Base-by-base conservation (phyloP, 768 basidiomycete genomes). In the Boletus edulis region DNA sequence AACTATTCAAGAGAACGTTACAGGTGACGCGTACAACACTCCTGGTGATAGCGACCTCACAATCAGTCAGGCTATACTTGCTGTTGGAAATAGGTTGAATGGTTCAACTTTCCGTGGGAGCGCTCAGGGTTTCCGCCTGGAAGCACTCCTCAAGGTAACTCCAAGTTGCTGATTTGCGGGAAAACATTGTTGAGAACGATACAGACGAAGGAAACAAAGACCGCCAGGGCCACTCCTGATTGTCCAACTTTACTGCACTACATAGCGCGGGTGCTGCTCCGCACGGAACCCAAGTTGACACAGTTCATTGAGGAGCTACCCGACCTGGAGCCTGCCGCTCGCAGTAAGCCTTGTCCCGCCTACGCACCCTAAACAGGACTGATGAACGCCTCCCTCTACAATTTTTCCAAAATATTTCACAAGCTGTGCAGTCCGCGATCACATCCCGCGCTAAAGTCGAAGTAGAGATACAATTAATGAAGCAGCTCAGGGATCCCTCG, bases 161-260 rank as follows among this genome's bases (percentile, higher is more conserved):
- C 17, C 17, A 3, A 29, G 18, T 22, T 11, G 11, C 31, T 38
- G 13, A 15, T 27, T n/a, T 13, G 8, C 24, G 5, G 14, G n/a
- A 31, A 48, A 15, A 7, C 27, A 11, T 41, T 47, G 20, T 37
- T 35, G 14, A 9, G 34, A 17, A 5, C 34, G 13, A n/a, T 20
- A 32, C 57, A 96, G 94, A 72, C 94, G 73, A 87, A 84, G 65
- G 92, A 94, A 61, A 94, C 87, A 9, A 91, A 83, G 71, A 89
- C 91, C 1, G 83, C 81, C 0, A 86, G 82, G 53, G 81, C 81
- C 0, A 81, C 81, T 0, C 46, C 81, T 0, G 83, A 83, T 8
- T 95, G 91, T 60, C 92, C 94, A 0, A 96, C 93, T 0, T 74
- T 98, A n/a, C 76, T 97, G 12, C 94, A 96, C 68, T 96, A 93